Evolutionary conservation across 441 rosid species (phyloP).

Genomic region (Macaranga tanarius): DNA sequence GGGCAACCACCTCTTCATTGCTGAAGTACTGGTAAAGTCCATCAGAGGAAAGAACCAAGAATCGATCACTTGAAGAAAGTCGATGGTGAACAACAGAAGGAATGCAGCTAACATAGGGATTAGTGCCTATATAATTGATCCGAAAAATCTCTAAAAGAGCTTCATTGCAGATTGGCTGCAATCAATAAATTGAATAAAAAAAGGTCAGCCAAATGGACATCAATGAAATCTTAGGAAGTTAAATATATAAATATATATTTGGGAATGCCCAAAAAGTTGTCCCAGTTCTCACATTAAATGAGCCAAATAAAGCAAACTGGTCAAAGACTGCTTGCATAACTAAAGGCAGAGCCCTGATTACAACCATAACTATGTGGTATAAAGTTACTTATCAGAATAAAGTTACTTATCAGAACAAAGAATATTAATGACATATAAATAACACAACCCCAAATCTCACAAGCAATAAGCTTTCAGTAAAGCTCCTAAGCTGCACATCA

Average conservation of each 20-base stretch:
- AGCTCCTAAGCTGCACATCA: not conserved
- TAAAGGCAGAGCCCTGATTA: not conserved
- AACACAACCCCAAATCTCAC: not conserved
- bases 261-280: not conserved
- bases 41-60: constrained; percentile 88
- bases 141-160: constrained; percentile 79
- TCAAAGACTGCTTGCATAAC: not conserved
- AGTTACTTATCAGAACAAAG: not conserved
- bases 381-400: not conserved
- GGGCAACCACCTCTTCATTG: constrained; percentile 95
- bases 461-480: not conserved
- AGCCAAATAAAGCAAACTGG: not conserved
- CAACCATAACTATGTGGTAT: not conserved
- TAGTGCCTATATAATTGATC: constrained; percentile 67
- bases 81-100: constrained; percentile 83
- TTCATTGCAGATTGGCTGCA: constrained; percentile 85
- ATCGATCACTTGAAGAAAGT: constrained; percentile 76
- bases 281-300: not conserved
- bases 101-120: constrained; percentile 74
- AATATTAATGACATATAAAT: not conserved
- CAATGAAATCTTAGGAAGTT: constrained; percentile 7
- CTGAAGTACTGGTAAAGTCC: constrained; percentile 93
- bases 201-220: constrained; percentile 16
- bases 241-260: not conserved
- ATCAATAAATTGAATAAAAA: constrained; percentile 21